Percentiles rank a stretch among this genome's conserved stretches.
Conservation (phyloP, 2,329 filamentous ascomycete species). For the Colletotrichum tanaceti region DNA sequence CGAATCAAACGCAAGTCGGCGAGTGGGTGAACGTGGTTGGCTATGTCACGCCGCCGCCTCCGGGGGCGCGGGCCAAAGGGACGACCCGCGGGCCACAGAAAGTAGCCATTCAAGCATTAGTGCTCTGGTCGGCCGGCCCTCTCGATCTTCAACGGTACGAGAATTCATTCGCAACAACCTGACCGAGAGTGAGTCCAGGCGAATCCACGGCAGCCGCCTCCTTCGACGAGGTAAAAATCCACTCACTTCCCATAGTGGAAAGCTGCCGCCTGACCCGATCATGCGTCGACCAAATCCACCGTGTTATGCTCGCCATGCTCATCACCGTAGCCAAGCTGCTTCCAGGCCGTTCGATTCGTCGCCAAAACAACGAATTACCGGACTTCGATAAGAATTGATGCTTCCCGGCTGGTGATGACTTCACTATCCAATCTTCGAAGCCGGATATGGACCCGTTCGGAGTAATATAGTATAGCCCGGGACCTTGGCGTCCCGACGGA, state of each 20-base stretch:
- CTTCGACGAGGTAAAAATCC: slow-evolving; percentile 5
- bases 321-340: slow-evolving; percentile 17
- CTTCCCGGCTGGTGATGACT: neutral
- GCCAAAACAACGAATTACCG: slow-evolving; percentile 4
- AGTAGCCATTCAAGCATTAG: slow-evolving; percentile 75
- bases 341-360: neutral
- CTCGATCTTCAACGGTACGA: slow-evolving; percentile 67
- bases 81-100: slow-evolving; percentile 38
- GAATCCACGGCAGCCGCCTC: neutral
- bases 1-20: slow-evolving; percentile 75
- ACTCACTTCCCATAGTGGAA: slow-evolving; percentile 10
- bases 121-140: slow-evolving; percentile 81
- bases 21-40: slow-evolving; percentile 92
- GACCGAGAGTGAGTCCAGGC: neutral
- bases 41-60: slow-evolving; percentile 66
- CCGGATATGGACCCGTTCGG: slow-evolving; percentile 12
- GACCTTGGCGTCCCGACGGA: slow-evolving; percentile 10
- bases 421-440: neutral
- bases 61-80: slow-evolving; percentile 30
- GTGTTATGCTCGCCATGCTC: neutral
- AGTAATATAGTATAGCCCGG: neutral
- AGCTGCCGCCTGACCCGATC: slow-evolving; percentile 15
- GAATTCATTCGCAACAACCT: slow-evolving; percentile 7
- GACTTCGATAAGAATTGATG: neutral
- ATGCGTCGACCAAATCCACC: neutral